phyloP scores from a whole-genome alignment of 163 green algal species.

The Volvox carteri region DNA sequence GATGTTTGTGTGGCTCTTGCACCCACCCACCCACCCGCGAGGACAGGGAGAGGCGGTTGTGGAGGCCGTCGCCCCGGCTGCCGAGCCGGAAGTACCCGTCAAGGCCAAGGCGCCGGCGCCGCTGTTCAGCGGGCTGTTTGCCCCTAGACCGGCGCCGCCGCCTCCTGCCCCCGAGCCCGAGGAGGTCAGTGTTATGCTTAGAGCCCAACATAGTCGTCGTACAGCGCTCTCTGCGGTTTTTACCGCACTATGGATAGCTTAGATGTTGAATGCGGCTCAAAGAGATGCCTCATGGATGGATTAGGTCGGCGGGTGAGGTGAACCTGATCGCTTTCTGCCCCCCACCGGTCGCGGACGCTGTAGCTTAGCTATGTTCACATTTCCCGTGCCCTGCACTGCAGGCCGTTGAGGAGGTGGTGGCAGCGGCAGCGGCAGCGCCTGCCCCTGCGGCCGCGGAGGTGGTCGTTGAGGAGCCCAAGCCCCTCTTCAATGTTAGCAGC shows the following conservation, averaged over 20 bases:
- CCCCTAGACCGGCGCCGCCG: neutral
- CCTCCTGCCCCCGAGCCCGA: neutral
- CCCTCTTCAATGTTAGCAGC: conserved; percentile 23
- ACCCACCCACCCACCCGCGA: no score
- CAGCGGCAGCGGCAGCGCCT: neutral
- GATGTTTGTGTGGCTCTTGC: no score
- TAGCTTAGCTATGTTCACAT: neutral
- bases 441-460: neutral
- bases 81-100: conserved; percentile 1
- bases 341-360: no score
- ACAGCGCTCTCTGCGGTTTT: no score
- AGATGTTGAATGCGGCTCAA: no score
- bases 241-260: no score
- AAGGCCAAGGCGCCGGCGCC: conserved; percentile 11
- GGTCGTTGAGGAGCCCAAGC: conserved; percentile 38
- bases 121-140: conserved; percentile 2
- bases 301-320: no score
- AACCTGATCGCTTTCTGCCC: no score
- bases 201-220: no score
- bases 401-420: conserved; percentile 1
- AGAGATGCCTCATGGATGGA: no score
- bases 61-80: neutral
- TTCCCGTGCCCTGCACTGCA: no score
- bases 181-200: neutral
- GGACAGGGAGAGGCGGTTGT: conserved; percentile 3